These are phyloP conservation scores for Chlamydomonas incerta DNA, from an alignment of 139 green algal genomes.

Conservation along the genomic window DNA sequence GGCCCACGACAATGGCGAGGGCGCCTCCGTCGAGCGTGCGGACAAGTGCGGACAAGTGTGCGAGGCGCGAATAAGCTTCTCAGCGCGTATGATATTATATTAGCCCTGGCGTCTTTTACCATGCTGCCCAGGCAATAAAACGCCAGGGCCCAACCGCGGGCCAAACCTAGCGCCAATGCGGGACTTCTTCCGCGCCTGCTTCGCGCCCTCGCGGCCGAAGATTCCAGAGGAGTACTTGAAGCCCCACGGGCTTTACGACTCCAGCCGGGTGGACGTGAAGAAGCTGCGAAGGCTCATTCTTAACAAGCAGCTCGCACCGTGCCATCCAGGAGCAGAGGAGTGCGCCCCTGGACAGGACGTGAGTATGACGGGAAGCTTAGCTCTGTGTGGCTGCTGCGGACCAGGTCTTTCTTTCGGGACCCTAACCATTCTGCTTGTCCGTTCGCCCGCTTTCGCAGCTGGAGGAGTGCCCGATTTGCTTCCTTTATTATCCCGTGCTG, in stretches of 20 bases:
- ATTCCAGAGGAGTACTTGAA: conserved; percentile 37
- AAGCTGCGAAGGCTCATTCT: conserved; percentile 48
- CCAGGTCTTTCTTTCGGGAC: background rate
- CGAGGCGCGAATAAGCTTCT: no score
- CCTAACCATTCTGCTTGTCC: background rate
- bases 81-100: no score
- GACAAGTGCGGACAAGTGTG: no score
- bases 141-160: no score
- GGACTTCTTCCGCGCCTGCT: conserved; percentile 11
- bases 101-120: no score
- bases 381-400: background rate
- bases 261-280: conserved; percentile 53
- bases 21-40: no score
- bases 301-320: conserved; percentile 57
- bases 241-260: conserved; percentile 31
- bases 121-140: no score
- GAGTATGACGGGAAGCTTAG: background rate
- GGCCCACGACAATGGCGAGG: no score
- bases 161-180: background rate
- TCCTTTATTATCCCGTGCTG: conserved; percentile 66
- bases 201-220: conserved; percentile 3
- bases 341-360: conserved; percentile 5
- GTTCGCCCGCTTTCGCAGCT: conserved; percentile 13
- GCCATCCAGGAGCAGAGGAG: conserved; percentile 50
- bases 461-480: conserved; percentile 80